Evolutionary conservation across 1,284 basidiomycete species (phyloP).

Genomic region (Anthracocystis setariae): DNA sequence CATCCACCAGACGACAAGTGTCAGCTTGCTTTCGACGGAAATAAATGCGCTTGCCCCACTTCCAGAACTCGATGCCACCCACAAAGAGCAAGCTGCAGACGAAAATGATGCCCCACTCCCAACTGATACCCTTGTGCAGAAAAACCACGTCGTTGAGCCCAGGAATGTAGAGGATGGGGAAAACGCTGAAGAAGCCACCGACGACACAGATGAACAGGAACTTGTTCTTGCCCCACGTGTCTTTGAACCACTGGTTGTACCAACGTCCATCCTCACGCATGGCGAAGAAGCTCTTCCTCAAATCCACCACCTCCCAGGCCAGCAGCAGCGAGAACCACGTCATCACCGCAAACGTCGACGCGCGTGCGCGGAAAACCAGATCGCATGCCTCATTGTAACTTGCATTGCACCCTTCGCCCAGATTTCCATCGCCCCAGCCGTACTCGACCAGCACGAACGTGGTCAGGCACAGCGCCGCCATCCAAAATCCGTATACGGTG

Average conservation of each 20-base stretch:
- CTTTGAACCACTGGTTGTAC: constrained; percentile 59
- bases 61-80: constrained; percentile 61
- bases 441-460: constrained; percentile 59
- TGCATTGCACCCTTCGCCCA: constrained; percentile 66
- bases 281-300: constrained; percentile 66
- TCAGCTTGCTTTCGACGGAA: constrained; percentile 27
- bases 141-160: constrained; percentile 67
- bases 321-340: constrained; percentile 67
- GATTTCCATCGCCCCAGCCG: constrained; percentile 56
- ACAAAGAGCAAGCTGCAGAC: constrained; percentile 59
- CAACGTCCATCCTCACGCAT: constrained; percentile 52
- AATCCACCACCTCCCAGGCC: constrained; percentile 67
- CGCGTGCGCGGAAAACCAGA: constrained; percentile 67
- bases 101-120: constrained; percentile 68
- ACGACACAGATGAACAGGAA: constrained; percentile 63
- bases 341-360: constrained; percentile 65
- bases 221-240: constrained; percentile 62
- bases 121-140: constrained; percentile 58
- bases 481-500: constrained; percentile 75
- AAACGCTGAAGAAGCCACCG: constrained; percentile 71
- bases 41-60: constrained; percentile 60
- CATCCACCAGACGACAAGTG: constrained; percentile 30
- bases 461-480: constrained; percentile 73
- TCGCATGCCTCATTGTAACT: constrained; percentile 54
- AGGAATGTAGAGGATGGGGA: constrained; percentile 72